Evolutionary conservation across 2,329 filamentous ascomycete genomes (phyloP).

Genomic region (Botrytis tulipae): DNA sequence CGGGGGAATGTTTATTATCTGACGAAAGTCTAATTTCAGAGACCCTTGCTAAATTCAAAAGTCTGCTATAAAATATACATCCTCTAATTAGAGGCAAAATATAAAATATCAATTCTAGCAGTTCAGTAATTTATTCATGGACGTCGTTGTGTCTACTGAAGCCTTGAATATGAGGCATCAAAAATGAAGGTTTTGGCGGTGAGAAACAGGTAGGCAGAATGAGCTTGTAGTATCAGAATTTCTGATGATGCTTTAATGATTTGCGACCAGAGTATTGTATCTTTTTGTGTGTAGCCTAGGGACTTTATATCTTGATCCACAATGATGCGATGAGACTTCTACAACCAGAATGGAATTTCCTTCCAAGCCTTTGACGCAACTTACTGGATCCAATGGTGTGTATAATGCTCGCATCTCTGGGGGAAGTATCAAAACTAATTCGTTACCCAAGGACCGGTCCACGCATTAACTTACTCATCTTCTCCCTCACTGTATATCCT

Average conservation of each 20-base stretch:
- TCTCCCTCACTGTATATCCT: slow-evolving; percentile 75
- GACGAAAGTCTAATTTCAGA: neutral
- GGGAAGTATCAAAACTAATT: neutral
- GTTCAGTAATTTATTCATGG: neutral
- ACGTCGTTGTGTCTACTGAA: neutral
- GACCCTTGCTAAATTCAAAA: neutral
- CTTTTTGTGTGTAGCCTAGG: neutral
- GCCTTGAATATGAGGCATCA: neutral
- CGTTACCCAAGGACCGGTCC: slow-evolving; percentile 58
- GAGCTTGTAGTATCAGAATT: neutral
- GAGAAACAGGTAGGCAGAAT: slow-evolving; percentile 5
- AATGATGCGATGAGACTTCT: slow-evolving; percentile 5
- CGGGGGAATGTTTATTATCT: neutral
- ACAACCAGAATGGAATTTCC: slow-evolving; percentile 42
- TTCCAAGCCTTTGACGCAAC: slow-evolving; percentile 51
- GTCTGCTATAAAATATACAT: neutral
- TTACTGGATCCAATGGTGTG: slow-evolving; percentile 59
- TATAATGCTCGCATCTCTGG: slow-evolving; percentile 20
- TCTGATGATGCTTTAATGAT: neutral
- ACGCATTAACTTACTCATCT: slow-evolving; percentile 70
- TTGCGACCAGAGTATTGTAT: neutral
- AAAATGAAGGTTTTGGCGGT: neutral
- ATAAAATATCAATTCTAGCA: neutral
- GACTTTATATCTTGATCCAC: neutral
- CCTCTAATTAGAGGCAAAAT: neutral